Evolutionary conservation across 257 asterid species (phyloP), one percentile per base, ranked within the genome.

Genomic region (Penstemon eatonii): DNA sequence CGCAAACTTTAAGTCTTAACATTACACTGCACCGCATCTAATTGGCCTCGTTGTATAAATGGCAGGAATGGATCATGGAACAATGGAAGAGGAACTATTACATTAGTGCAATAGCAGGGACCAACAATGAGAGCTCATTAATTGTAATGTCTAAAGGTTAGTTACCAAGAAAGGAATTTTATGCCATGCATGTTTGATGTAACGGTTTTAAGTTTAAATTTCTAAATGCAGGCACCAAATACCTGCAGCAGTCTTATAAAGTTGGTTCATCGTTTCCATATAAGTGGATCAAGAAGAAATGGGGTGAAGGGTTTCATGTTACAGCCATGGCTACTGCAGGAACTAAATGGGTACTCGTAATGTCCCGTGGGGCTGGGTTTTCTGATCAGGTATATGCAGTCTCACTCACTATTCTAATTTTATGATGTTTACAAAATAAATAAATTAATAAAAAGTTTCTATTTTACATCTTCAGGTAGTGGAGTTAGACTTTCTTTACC

Each of bases 291-390:
- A 87, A 83, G 70, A 87, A 85, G 63, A 87, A 87, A 75, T 87
- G 95, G 95, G 78, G 78, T 45, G 89, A 85, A 69, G 95, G 95
- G 5, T 83, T 81, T 76, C 71, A 79, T 80, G 88, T 87, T 10
- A 87, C 95, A 8, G 72, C 92, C 65, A 83, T 87, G 95, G 86
- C 92, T 12, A 83, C 95, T 65, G 86, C 89, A 25, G 89, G 89
- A 54, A 67, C 69, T 51, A 76, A 81, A 63, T 85, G 91, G 95
- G 95, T 80, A 25, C 70, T 85, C 68, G 95, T 87, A 8, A 85
- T 87, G 95, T 87, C 95, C 13, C 85, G 88, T 65, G 88, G 88
- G 41, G 86, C 95, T 55, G 90, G 90, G 2, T 87, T 77, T 70
- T 76, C 92, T 13, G 92, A 85, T 45, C 95, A 87, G 90, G 91